These are phyloP conservation scores for Fusarium oligoseptatum DNA, from an alignment of 2,329 filamentous ascomycete species.

Conservation along the genomic window DNA sequence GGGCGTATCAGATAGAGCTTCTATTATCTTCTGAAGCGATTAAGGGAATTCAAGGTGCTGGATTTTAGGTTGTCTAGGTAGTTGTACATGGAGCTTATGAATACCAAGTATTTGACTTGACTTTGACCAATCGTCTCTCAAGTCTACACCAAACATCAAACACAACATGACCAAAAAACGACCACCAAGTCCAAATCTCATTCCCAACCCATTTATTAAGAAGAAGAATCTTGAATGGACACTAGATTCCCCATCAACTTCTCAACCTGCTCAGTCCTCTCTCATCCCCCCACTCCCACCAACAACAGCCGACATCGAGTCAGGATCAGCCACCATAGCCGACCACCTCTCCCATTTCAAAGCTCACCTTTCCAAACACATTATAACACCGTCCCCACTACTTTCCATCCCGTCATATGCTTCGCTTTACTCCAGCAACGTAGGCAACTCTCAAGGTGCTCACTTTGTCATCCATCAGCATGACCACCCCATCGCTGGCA, in stretches of 20 bases:
- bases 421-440: constrained; percentile 54
- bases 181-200: constrained; percentile 50
- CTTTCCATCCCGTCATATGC: constrained; percentile 53
- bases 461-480: constrained; percentile 82
- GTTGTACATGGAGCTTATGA: not conserved
- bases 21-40: too few relatives aligned
- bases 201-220: constrained; percentile 62
- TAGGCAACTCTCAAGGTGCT: constrained; percentile 51
- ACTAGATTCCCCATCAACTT: constrained; percentile 41
- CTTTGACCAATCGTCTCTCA: not conserved
- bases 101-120: not conserved
- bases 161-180: constrained; percentile 46
- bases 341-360: constrained; percentile 58
- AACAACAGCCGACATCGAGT: constrained; percentile 56
- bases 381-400: constrained; percentile 44
- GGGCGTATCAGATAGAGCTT: not conserved
- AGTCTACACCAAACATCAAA: constrained; percentile 3
- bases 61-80: not conserved
- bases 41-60: not conserved
- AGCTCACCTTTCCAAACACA: constrained; percentile 47
- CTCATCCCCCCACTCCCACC: constrained; percentile 21
- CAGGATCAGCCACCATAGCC: constrained; percentile 52
- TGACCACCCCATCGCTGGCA: constrained; percentile 77
- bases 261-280: not conserved
- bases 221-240: constrained; percentile 61